Percentiles rank a stretch among this genome's conserved stretches.
Conservation (phyloP, 1,284 basidiomycete genomes). For the Malassezia nana region DNA sequence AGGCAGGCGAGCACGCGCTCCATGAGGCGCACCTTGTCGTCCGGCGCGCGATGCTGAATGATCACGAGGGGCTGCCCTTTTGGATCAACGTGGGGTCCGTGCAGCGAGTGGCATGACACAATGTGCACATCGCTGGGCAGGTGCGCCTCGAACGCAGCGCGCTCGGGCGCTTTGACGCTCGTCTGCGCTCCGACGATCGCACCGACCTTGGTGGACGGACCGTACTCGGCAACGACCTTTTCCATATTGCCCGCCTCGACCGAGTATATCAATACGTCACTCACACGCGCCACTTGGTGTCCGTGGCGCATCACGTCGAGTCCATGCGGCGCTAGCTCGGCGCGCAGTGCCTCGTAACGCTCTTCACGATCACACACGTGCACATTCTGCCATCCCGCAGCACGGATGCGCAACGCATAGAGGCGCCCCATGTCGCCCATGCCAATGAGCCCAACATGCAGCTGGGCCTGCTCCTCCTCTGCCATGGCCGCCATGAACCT, state of each 20-base stretch:
- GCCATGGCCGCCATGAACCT: too few relatives aligned
- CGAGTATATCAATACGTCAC: slow-evolving; percentile 82
- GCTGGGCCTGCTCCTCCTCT: slow-evolving; percentile 19
- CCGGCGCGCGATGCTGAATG: slow-evolving; percentile 73
- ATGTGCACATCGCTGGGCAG: slow-evolving; percentile 79
- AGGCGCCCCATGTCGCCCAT: slow-evolving; percentile 74
- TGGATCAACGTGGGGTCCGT: slow-evolving; percentile 82
- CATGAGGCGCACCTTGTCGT: slow-evolving; percentile 65
- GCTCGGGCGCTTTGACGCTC: slow-evolving; percentile 90
- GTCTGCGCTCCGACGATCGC: slow-evolving; percentile 92
- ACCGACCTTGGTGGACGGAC: slow-evolving; percentile 83
- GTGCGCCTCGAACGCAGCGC: slow-evolving; percentile 75
- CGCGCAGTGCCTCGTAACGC: slow-evolving; percentile 60
- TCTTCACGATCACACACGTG: slow-evolving; percentile 81
- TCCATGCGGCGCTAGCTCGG: slow-evolving; percentile 54
- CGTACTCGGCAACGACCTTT: slow-evolving; percentile 72
- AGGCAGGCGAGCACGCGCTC: slow-evolving; percentile 76
- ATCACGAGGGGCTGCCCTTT: slow-evolving; percentile 86
- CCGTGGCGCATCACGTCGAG: slow-evolving; percentile 66
- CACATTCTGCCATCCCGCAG: slow-evolving; percentile 69
- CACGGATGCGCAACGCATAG: slow-evolving; percentile 69
- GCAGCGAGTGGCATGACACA: slow-evolving; percentile 84
- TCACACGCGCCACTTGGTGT: slow-evolving; percentile 68
- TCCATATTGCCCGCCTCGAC: slow-evolving; percentile 88
- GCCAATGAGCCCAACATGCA: slow-evolving; percentile 50